Conservation (phyloP, 1,284 basidiomycete species). For the Hortiboletus rubellus region DNA sequence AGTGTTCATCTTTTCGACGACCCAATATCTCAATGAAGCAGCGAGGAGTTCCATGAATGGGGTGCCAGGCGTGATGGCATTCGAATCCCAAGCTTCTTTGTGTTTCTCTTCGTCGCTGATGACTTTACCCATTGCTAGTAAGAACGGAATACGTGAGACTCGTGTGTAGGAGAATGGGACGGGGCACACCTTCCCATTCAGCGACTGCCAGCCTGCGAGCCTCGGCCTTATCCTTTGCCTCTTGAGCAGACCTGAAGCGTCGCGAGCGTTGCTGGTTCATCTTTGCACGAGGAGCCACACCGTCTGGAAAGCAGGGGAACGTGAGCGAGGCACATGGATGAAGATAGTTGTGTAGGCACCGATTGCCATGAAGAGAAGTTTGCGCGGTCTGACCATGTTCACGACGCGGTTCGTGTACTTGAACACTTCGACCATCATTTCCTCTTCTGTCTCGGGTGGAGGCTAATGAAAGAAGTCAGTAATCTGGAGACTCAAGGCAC, state of each 20-base stretch:
- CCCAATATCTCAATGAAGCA: constrained; percentile 91
- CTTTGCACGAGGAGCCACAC: constrained; percentile 97
- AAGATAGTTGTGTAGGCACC: constrained; percentile 49
- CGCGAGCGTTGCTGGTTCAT: constrained; percentile 99
- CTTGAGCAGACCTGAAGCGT: constrained; percentile 92
- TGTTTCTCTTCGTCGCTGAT: constrained; percentile 84
- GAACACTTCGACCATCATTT: constrained; percentile 99
- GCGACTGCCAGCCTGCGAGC: constrained; percentile 79
- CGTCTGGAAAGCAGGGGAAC: constrained; percentile 55
- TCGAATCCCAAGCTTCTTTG: constrained; percentile 94
- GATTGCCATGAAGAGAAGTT: constrained; percentile 97
- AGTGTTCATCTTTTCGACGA: constrained; percentile 91
- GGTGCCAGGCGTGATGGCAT: constrained; percentile 98
- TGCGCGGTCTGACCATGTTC: constrained; percentile 94
- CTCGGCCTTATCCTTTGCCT: constrained; percentile 92
- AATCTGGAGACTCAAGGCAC: neutral
- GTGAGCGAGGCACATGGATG: neutral
- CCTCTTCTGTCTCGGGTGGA: constrained; percentile 95
- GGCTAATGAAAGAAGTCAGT: constrained; percentile 49
- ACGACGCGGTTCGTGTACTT: constrained; percentile 97
- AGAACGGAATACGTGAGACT: neutral
- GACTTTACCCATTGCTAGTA: constrained; percentile 83
- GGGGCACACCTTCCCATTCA: constrained; percentile 75
- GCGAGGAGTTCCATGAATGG: constrained; percentile 98
- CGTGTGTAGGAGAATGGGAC: neutral